Percentiles rank a stretch among this genome's conserved stretches.
Conservation (phyloP, 73 alveolate genomes). For the Blepharisma stoltei region DNA sequence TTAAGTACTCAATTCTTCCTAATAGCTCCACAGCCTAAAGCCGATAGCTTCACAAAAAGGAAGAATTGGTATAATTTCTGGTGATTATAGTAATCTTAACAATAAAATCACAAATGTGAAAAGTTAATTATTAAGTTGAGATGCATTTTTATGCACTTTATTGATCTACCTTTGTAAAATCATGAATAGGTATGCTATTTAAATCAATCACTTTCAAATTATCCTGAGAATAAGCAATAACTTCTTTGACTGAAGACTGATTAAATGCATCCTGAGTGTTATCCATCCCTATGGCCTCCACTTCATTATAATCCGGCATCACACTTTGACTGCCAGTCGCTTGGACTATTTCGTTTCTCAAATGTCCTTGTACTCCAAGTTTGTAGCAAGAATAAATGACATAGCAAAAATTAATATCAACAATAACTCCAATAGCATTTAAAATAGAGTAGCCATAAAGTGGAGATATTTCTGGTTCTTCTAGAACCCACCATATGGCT, state of each 20-base stretch:
- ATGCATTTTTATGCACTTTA: no score
- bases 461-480: no score
- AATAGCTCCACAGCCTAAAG: no score
- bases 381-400: conserved; percentile 9
- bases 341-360: neutral
- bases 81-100: no score
- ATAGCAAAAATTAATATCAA: neutral
- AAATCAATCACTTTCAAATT: neutral
- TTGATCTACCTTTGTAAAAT: no score
- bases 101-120: no score
- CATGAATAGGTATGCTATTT: no score
- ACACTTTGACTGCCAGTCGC: neutral
- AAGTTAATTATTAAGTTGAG: no score
- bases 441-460: neutral
- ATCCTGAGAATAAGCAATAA: neutral
- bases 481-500: no score
- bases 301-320: neutral
- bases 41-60: no score
- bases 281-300: neutral
- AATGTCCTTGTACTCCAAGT: neutral
- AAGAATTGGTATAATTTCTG: no score
- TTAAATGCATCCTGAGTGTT: neutral
- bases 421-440: neutral
- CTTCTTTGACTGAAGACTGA: neutral
- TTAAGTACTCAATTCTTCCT: no score